Evolutionary conservation across 768 basidiomycete species (phyloP).

Genomic region (Termitomyces sp.): DNA sequence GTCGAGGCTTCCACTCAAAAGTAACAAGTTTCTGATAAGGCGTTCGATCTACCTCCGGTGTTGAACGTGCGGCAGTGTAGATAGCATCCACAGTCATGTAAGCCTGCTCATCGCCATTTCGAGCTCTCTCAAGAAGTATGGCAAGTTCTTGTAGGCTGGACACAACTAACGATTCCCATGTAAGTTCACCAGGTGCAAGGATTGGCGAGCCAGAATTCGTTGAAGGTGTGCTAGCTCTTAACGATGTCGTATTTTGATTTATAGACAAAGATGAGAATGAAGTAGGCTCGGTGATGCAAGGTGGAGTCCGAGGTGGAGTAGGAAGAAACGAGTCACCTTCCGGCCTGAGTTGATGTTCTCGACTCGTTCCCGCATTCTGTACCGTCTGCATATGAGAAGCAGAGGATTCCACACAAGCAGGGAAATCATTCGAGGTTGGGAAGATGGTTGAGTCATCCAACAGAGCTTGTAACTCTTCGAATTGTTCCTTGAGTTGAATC

Average conservation of each 20-base stretch:
- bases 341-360: neutral
- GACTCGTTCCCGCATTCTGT: neutral
- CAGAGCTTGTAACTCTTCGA: conserved; percentile 15
- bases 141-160: neutral
- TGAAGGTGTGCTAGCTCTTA: neutral
- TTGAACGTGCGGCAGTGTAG: neutral
- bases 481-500: conserved; percentile 14
- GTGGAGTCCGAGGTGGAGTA: neutral
- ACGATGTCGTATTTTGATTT: neutral
- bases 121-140: neutral
- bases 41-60: neutral
- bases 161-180: neutral
- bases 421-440: neutral
- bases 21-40: neutral
- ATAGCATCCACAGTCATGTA: neutral
- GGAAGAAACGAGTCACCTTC: neutral
- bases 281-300: neutral
- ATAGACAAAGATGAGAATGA: neutral
- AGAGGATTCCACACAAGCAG: neutral
- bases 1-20: neutral
- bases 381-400: neutral
- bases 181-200: neutral
- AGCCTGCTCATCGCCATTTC: conserved; percentile 1
- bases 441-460: neutral
- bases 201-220: neutral